These are phyloP conservation scores for Coniella vitis DNA, from an alignment of 2,329 filamentous ascomycete genomes.

Conservation along the genomic window DNA sequence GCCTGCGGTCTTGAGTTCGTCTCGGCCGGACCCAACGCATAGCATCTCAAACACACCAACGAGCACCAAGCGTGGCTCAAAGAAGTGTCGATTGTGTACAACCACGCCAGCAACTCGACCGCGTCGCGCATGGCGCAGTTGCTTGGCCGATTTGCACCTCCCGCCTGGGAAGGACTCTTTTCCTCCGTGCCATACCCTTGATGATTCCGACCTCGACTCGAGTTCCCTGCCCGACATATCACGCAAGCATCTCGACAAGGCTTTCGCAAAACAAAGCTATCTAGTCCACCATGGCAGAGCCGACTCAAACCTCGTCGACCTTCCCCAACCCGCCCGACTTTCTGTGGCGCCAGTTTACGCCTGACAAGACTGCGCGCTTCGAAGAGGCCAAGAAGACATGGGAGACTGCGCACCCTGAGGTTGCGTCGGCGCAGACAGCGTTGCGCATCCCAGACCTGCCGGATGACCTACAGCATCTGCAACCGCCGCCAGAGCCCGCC, in stretches of 20 bases:
- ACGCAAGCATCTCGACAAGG: not conserved
- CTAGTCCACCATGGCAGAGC: conserved; percentile 49
- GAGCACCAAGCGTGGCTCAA: not conserved
- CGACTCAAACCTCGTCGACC: conserved; percentile 41
- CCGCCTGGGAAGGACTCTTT: conserved; percentile 9
- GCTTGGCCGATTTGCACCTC: conserved; percentile 1
- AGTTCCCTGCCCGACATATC: no score
- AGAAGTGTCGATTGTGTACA: not conserved
- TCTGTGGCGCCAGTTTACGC: conserved; percentile 74
- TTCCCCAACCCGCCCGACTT: conserved; percentile 87
- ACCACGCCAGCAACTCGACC: not conserved
- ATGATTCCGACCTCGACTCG: not conserved
- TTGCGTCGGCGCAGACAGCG: conserved; percentile 20
- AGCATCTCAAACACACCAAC: not conserved
- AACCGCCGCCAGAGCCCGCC: conserved; percentile 71
- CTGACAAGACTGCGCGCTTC: conserved; percentile 59
- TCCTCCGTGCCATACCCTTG: not conserved
- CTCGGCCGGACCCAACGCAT: no score
- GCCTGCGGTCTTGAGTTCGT: no score
- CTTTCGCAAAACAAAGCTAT: not conserved
- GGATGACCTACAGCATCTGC: conserved; percentile 65
- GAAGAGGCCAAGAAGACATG: conserved; percentile 35
- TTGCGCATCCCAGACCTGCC: conserved; percentile 48
- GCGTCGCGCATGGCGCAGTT: conserved; percentile 11
- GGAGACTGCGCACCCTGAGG: conserved; percentile 25